phyloP scores from a whole-genome alignment of 495 filamentous ascomycete genomes.

The Xylaria telfairii region DNA sequence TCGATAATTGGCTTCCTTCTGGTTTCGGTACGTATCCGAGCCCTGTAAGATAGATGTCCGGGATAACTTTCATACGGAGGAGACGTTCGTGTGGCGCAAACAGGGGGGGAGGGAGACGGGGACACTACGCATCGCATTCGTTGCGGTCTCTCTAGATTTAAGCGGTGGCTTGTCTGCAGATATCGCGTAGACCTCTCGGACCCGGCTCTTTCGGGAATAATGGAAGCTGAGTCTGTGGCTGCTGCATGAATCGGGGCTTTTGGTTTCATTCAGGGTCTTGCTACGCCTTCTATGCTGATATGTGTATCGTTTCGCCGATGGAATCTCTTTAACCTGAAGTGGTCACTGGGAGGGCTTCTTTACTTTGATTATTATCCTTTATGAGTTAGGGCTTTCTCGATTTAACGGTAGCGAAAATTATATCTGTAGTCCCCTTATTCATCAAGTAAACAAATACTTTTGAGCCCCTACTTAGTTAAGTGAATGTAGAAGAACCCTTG shows the following conservation, averaged over 20 bases:
- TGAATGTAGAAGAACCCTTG: not conserved
- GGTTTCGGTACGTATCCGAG: conserved; percentile 4
- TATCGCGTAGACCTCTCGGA: not conserved
- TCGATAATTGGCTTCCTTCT: not conserved
- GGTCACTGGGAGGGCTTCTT: not conserved
- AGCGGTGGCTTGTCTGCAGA: not conserved
- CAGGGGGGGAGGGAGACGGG: not conserved
- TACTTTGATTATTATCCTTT: not conserved
- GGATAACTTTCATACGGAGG: not conserved
- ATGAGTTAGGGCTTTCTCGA: not conserved
- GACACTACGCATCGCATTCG: not conserved
- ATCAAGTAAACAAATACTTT: not conserved
- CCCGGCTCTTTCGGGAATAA: not conserved
- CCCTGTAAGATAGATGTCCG: not conserved
- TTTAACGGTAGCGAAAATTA: not conserved
- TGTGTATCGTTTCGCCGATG: not conserved
- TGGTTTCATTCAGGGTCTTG: not conserved
- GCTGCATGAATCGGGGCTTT: not conserved
- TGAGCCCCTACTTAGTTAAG: not conserved
- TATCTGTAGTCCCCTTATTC: not conserved
- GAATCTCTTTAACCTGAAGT: not conserved
- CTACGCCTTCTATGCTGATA: not conserved
- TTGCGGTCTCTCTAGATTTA: not conserved
- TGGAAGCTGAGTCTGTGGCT: not conserved
- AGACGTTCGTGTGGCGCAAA: not conserved